Evolutionary conservation across 23 red algal species (phyloP), one percentile per base, ranked within the genome.

Genomic region (Pyropia yezoensis): DNA sequence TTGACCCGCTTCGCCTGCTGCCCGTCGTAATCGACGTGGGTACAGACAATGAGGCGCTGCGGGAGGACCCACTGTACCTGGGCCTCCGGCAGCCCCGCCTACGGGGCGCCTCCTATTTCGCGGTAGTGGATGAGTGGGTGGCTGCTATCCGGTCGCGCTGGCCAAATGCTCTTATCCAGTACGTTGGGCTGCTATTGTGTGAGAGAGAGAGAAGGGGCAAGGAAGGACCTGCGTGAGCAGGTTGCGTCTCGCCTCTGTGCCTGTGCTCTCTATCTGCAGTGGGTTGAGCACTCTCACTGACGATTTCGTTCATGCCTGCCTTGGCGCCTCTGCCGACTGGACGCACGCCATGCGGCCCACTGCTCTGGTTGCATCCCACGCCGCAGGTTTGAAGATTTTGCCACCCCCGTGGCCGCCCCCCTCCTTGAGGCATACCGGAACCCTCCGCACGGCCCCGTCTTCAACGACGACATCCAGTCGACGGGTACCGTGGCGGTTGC

Each of bases 391-490:
- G 94, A 98, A 65, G 94, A 98, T 59, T 98, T 98, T 82, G 75
- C 60, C 59, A 88, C 66, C 67, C 55, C 83, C 16, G 57, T 65
- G 0, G 94, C 94, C 8, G 74, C 70, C 33, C 74, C 65, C 16
- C 73, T 98, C 6, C 72, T 98, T 3, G 74, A 91, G 49, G 73
- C 62, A 7, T 98, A 87, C 27, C 78, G 94, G 1, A 30, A 71
- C 21, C 39, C 39, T 1, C 26, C 23, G 3, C 54, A 78, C 61
- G 71, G 73, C 5, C 85, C 73, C 11, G 50, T 58, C 16, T 98
- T 98, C 75, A 98, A 98, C 61, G 94, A 98, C 69, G 94, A 98
- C 73, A 98, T 98, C 65, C 94, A 98, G 33, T 78, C 79, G n/a
- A 98, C 94, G 17, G 94, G 84, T 3, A 79, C 59, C 47, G 83